These are phyloP conservation scores for Globisporangium paroecandrum DNA, from an alignment of 352 stramenopile genomes.

Conservation along the genomic window DNA sequence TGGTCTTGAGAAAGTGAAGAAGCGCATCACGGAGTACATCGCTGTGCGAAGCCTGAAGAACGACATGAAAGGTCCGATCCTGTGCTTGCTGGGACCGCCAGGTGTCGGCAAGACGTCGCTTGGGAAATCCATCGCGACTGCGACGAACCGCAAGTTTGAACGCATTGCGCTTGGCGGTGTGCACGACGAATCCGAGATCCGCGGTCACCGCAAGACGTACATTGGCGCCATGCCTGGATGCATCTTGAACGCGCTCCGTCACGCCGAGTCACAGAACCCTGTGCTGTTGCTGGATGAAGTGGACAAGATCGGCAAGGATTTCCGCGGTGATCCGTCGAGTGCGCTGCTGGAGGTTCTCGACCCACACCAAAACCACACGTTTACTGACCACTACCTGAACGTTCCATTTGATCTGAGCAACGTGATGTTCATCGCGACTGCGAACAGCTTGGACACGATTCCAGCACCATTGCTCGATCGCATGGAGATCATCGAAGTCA, in stretches of 20 bases:
- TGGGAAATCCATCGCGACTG: constrained; percentile 71
- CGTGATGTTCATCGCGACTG: constrained; percentile 82
- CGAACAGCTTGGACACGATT: constrained; percentile 81
- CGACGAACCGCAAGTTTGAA: constrained; percentile 75
- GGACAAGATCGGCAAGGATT: constrained; percentile 79
- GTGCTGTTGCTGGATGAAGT: constrained; percentile 87
- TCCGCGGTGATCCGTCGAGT: constrained; percentile 58
- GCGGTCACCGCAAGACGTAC: constrained; percentile 85
- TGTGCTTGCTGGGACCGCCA: constrained; percentile 85
- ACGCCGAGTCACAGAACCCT: constrained; percentile 72
- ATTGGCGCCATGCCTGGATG: constrained; percentile 84
- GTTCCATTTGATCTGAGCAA: constrained; percentile 86
- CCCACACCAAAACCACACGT: constrained; percentile 83
- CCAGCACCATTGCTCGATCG: constrained; percentile 70
- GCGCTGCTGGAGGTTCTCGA: constrained; percentile 86
- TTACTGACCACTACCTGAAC: constrained; percentile 85
- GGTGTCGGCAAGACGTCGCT: constrained; percentile 85
- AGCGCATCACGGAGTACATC: constrained; percentile 86
- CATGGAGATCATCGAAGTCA: constrained; percentile 85
- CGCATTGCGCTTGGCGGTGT: constrained; percentile 74
- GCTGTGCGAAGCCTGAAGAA: constrained; percentile 76
- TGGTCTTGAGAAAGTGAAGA: constrained; percentile 80
- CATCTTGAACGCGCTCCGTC: constrained; percentile 75
- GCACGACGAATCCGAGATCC: constrained; percentile 82
- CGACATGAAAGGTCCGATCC: constrained; percentile 83